Percentiles rank a stretch among this genome's conserved stretches.
phyloP scores from a whole-genome alignment of 345 rosid genomes.

The Lepidium didymum region DNA sequence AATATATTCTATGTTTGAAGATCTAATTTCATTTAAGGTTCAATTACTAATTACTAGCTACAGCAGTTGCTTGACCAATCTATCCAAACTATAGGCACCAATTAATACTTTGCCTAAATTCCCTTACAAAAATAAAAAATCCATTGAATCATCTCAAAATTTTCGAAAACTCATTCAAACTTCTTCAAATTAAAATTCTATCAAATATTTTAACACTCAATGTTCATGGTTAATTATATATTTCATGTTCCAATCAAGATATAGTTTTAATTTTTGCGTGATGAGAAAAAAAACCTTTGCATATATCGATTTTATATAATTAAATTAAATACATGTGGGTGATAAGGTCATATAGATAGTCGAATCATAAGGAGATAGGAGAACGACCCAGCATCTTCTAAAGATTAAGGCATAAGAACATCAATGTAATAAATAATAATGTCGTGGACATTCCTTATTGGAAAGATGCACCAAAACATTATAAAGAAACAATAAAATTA shows the following conservation, averaged over 20 bases:
- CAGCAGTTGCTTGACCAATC: no score
- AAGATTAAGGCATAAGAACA: slow-evolving; percentile 11
- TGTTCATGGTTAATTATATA: no score
- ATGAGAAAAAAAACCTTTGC: neutral
- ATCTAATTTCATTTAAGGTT: no score
- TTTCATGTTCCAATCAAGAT: neutral
- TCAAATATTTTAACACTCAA: no score
- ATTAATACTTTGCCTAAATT: no score
- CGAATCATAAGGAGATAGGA: neutral
- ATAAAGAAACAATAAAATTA: neutral
- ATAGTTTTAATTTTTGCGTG: neutral
- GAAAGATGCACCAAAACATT: neutral
- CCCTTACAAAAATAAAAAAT: no score
- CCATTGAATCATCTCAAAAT: no score
- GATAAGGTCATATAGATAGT: neutral
- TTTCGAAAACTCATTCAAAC: no score
- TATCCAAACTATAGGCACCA: no score
- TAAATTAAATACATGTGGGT: neutral
- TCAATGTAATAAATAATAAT: slow-evolving; percentile 5
- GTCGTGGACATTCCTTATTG: slow-evolving; percentile 6
- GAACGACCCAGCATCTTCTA: slow-evolving; percentile 18
- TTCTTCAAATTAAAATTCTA: no score
- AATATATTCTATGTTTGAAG: no score
- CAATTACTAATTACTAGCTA: no score
- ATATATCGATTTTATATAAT: neutral